These are phyloP conservation scores for Phytophthora sp. DNA, from an alignment of 352 stramenopile species.

Conservation along the genomic window DNA sequence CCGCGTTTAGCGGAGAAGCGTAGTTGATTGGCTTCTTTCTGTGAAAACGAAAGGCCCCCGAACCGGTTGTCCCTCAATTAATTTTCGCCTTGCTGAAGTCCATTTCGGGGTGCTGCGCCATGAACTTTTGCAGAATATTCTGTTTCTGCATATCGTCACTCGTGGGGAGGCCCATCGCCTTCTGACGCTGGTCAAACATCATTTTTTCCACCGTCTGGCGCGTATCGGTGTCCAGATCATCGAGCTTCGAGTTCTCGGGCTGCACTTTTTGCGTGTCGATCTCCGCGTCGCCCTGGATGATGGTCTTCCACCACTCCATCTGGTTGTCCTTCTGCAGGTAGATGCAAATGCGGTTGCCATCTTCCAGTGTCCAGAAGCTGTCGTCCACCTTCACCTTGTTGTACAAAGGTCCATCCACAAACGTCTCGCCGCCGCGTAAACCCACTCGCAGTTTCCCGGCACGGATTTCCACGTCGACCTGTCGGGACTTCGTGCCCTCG, in stretches of 20 bases:
- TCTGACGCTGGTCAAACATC: conserved; percentile 99
- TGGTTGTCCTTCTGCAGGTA: conserved; percentile 98
- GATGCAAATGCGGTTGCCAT: conserved; percentile 89
- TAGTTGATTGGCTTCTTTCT: too few relatives aligned
- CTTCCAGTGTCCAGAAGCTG: conserved; percentile 99
- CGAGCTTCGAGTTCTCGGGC: conserved; percentile 98
- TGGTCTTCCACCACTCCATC: conserved; percentile 99
- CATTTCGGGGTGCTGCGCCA: conserved; percentile 99
- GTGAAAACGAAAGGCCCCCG: too few relatives aligned
- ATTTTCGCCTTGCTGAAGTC: conserved; percentile 99
- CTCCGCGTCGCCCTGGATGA: conserved; percentile 94
- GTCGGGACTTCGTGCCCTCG: conserved; percentile 91
- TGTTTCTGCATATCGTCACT: conserved; percentile 98
- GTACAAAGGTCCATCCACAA: conserved; percentile 93
- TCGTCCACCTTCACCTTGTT: conserved; percentile 98
- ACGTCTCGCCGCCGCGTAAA: conserved; percentile 70
- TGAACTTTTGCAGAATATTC: conserved; percentile 99
- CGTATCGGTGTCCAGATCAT: conserved; percentile 98
- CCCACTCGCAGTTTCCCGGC: conserved; percentile 92
- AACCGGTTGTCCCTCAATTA: conserved; percentile 57
- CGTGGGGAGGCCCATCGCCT: conserved; percentile 96
- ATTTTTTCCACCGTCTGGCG: conserved; percentile 99
- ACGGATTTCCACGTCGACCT: conserved; percentile 93
- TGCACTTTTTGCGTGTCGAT: conserved; percentile 99
- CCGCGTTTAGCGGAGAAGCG: not conserved